Conservation (phyloP, 1,284 basidiomycete species). For the Anthracocystis walkeri region DNA sequence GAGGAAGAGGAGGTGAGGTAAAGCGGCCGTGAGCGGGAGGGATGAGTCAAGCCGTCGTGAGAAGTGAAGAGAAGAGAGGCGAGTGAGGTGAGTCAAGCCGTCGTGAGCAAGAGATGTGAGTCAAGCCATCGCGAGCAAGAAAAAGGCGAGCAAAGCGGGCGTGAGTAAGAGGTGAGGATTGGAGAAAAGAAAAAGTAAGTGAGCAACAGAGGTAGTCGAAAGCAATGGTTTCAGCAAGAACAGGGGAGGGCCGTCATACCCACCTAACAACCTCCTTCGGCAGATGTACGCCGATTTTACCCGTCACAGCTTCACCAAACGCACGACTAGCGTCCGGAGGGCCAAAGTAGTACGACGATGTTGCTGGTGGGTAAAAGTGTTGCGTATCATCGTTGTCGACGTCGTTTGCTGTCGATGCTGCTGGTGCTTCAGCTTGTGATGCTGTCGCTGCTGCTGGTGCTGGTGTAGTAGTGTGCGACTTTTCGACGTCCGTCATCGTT, state of each 20-base stretch:
- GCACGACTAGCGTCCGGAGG: conserved; percentile 72
- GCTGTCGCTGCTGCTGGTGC: background rate
- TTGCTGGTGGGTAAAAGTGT: conserved; percentile 17
- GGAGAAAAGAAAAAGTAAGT: too few species aligned
- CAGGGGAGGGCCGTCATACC: too few species aligned
- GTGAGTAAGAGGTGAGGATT: too few species aligned
- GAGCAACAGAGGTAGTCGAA: too few species aligned
- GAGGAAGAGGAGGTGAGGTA: too few species aligned
- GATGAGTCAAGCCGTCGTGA: too few species aligned
- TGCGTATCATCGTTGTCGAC: background rate
- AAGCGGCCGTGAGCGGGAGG: too few species aligned
- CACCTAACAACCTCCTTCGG: conserved; percentile 81
- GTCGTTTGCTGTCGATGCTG: background rate
- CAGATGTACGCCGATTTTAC: conserved; percentile 82
- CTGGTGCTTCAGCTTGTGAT: background rate
- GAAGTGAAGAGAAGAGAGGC: too few species aligned
- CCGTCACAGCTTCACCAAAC: conserved; percentile 80
- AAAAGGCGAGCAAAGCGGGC: too few species aligned
- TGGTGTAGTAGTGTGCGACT: background rate
- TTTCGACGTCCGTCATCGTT: background rate
- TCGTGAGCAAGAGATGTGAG: background rate
- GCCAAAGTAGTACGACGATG: conserved; percentile 56
- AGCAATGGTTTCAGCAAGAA: too few species aligned
- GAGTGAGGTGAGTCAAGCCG: too few species aligned
- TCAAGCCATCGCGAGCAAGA: too few species aligned